Evolutionary conservation across 2,329 filamentous ascomycete species (phyloP), one percentile per base, ranked within the genome.

Genomic region (Magnaporthiopsis poae): DNA sequence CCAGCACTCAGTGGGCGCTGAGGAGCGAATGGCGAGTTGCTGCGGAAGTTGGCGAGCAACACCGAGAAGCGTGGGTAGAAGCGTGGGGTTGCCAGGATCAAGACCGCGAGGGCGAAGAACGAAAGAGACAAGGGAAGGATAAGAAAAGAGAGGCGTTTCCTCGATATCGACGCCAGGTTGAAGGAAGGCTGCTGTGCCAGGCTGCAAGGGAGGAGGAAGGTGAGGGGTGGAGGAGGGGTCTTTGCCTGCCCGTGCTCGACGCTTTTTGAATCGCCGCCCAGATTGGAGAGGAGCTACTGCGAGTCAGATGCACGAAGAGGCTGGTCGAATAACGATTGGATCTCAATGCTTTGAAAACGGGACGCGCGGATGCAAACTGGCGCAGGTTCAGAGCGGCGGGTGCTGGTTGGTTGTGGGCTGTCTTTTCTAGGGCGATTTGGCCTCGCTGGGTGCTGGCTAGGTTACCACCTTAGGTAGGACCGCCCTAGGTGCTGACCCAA

Each of bases 31-130:
- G 70, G 70, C 66, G 67, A 72, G 72, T 70, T 76, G 71, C 74
- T 77, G 73, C 80, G 81, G 68, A 89, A 73, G 71, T 88, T 85
- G 72, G 79, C 80, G 68, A 86, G 80, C 70, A 89, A 75, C 66
- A 82, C 81, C 69, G 80, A 80, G 71, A 90, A 79, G 73, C 89
- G 86, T 70, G 81, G 77, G 74, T 82, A 76, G 71, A 84, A 79
- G 75, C 86, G 82, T 76, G 84, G 80, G 74, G 84, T 80, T 81
- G 89, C 88, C 88, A 91, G 86, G 74, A 84, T 89, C 83, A 84
- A 79, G 78, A 80, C 73, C 66, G 82, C 77, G 69, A 78, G 76
- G 73, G 85, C 73, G 75, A 90, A 82, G 73, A 89, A 76, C 71
- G 87, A 70, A 72, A 87, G 74, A 72, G 81, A 76, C 70, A 85